Evolutionary conservation across 176 grass and related monocot species (phyloP).

Genomic region (Saccharum spontaneum): DNA sequence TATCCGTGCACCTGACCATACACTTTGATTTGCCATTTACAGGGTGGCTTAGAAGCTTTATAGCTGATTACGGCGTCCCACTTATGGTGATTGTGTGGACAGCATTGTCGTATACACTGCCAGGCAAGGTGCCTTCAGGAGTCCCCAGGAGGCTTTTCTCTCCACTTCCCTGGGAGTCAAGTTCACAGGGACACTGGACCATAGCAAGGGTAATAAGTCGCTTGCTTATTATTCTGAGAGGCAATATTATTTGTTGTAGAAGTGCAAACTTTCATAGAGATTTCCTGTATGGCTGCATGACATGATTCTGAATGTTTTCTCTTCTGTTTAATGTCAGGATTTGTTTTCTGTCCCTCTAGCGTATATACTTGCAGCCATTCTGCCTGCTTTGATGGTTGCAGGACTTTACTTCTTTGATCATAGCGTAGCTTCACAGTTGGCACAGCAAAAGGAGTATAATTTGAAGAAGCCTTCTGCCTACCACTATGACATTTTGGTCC

Average conservation of each 20-base stretch:
- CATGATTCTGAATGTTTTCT: conserved; percentile 11
- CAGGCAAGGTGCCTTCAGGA: conserved; percentile 61
- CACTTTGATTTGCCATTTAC: conserved; percentile 21
- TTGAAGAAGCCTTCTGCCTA: conserved; percentile 92
- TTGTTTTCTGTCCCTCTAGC: conserved; percentile 66
- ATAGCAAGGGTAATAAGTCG: conserved; percentile 58
- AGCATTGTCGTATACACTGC: conserved; percentile 69
- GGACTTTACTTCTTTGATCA: conserved; percentile 99
- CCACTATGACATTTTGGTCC: conserved; percentile 92
- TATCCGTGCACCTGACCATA: conserved; percentile 4
- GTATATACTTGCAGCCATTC: conserved; percentile 87
- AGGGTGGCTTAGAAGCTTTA: conserved; percentile 86
- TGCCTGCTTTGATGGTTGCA: conserved; percentile 90
- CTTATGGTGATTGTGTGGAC: conserved; percentile 94
- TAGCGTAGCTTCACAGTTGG: conserved; percentile 88
- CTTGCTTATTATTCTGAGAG: not conserved
- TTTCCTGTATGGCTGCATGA: not conserved
- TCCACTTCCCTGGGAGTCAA: conserved; percentile 87
- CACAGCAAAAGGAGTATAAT: conserved; percentile 97
- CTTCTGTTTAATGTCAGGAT: conserved; percentile 56
- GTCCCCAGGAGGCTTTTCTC: conserved; percentile 79
- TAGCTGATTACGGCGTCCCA: conserved; percentile 90
- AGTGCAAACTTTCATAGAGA: not conserved
- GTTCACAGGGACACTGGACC: conserved; percentile 74
- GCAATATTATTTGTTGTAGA: not conserved